These are phyloP conservation scores for Sporobolomyces phaffii DNA, from an alignment of 768 basidiomycete species.

Conservation along the genomic window DNA sequence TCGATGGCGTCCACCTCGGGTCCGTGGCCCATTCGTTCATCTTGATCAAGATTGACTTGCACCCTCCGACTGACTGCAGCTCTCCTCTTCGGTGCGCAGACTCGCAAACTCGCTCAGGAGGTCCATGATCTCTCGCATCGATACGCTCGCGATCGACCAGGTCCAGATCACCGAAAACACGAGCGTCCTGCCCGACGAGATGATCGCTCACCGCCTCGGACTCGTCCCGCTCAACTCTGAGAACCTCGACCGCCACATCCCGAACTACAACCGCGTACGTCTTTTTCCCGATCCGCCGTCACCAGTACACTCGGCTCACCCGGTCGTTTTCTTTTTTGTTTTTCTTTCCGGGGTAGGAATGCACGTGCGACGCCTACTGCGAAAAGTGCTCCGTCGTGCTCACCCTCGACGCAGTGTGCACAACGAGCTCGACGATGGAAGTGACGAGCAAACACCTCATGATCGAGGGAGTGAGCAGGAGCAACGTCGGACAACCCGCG, in stretches of 20 bases:
- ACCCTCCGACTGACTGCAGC: neutral
- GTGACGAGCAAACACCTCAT: conserved; percentile 75
- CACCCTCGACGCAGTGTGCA: conserved; percentile 68
- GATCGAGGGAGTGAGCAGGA: conserved; percentile 22
- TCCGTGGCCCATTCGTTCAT: conserved; percentile 46
- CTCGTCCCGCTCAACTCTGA: conserved; percentile 88
- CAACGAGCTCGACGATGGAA: conserved; percentile 63
- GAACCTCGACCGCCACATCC: conserved; percentile 53
- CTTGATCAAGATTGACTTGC: conserved; percentile 18
- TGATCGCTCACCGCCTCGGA: conserved; percentile 90
- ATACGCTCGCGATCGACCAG: conserved; percentile 95
- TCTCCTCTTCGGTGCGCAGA: conserved; percentile 42
- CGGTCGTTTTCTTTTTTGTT: too few species aligned
- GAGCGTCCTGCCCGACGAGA: conserved; percentile 90
- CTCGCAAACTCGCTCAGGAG: conserved; percentile 91
- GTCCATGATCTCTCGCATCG: conserved; percentile 92
- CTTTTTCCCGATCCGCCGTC: neutral
- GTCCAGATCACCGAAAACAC: conserved; percentile 88
- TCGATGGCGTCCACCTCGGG: conserved; percentile 95
- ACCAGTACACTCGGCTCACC: neutral
- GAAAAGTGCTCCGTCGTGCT: conserved; percentile 77
- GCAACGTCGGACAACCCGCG: conserved; percentile 34
- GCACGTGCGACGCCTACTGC: conserved; percentile 78
- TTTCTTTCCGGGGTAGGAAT: conserved; percentile 65
- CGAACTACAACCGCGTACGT: conserved; percentile 47